Evolutionary conservation across 164 flowering plant species (phyloP), one percentile per base, ranked within the genome.

Genomic region (Liriodendron chinense): DNA sequence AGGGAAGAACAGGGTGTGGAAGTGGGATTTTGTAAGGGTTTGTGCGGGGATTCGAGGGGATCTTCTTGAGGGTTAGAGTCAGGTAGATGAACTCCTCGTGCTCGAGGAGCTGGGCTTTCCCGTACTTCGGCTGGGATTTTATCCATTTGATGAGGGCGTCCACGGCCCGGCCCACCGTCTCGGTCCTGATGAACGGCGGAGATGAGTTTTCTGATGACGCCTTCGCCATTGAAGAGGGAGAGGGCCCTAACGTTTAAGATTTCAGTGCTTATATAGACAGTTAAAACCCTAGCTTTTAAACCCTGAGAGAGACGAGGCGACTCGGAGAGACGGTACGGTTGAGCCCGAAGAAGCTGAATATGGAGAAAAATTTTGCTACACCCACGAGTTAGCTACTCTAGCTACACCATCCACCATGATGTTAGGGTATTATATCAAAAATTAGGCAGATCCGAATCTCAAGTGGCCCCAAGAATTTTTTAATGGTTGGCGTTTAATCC

Each of bases 61-160:
- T 91, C 75, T 90, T 92, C 70, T 88, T 93, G 56, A 95, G 90
- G 74, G 96, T 88, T 12, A 95, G 67, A 71, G 85, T 72, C 13
- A 95, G 88, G 77, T 91, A 92, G 76, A 93, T 6, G 81, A 85
- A 88, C 20, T 93, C 94, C 24, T 92, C 98, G 7, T 84, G 78
- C 3, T 87, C 88, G 0, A 91, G 78, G 9, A 93, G 87, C 61
- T 90, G 88, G 3, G 92, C 82, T 65, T 90, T 93, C 47, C 85
- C 67, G 20, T 83, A 7, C 22, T 79, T 59, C 9, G 87, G 71
- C 72, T 85, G 85, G 5, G 87, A 49, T 12, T 80, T 73, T 16
- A 83, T 70, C 97, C 95, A 93, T 76, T 87, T 89, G 9, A 89
- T 75, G 7, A 93, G 90, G 2, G 95, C 88, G 0, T 74, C 77